phyloP scores from a whole-genome alignment of 805 yeast genomes.

The Lachancea mirantina region DNA sequence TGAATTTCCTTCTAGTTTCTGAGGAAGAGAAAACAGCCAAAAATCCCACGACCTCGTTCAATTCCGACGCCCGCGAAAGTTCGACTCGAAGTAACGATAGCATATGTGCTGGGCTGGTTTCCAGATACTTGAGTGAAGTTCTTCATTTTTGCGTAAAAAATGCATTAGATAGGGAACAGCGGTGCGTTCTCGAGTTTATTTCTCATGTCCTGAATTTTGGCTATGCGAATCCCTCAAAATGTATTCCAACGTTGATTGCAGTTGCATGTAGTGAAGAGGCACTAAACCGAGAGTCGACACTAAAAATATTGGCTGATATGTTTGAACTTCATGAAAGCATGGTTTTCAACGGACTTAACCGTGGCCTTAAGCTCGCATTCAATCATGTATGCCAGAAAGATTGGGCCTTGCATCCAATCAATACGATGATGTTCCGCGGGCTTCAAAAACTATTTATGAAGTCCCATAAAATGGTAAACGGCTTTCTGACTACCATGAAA shows the following conservation, averaged over 20 bases:
- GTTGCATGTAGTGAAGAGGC: conserved; percentile 47
- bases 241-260: conserved; percentile 65
- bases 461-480: no score
- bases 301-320: conserved; percentile 45
- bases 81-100: conserved; percentile 48
- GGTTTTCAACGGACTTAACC: conserved; percentile 56
- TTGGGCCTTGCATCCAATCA: no score
- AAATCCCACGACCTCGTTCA: conserved; percentile 37
- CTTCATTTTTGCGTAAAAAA: no score
- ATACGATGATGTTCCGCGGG: no score
- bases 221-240: conserved; percentile 64
- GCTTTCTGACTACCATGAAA: no score
- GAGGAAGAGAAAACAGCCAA: conserved; percentile 46
- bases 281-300: conserved; percentile 41
- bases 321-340: conserved; percentile 65
- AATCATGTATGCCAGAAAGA: conserved; percentile 36
- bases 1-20: conserved; percentile 48
- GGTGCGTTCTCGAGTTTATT: conserved; percentile 52
- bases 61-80: no score
- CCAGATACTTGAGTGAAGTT: conserved; percentile 47
- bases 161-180: no score
- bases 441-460: no score
- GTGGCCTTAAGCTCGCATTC: conserved; percentile 53
- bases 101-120: conserved; percentile 65
- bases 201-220: conserved; percentile 56